Evolutionary conservation across 164 flowering plant genomes (phyloP).

Genomic region (Magnolia sinica): DNA sequence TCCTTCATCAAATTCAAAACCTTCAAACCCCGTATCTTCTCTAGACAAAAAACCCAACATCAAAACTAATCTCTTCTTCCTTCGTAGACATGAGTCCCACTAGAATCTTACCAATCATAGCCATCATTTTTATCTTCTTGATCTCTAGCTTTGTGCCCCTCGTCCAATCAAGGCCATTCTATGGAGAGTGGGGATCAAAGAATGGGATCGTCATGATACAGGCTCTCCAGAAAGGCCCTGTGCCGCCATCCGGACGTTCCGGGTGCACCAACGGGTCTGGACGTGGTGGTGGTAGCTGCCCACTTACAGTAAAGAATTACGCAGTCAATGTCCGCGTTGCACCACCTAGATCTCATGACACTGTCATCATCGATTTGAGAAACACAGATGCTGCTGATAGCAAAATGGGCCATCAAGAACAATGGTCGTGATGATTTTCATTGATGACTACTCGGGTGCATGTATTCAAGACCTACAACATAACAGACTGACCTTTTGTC

Average conservation of each 20-base stretch:
- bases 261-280: not conserved
- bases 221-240: not conserved
- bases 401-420: not conserved
- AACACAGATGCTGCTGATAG: not conserved
- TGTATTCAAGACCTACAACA: no score
- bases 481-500: no score
- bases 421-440: not conserved
- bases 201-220: not conserved
- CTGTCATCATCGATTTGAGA: not conserved
- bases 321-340: not conserved
- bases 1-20: no score
- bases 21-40: no score
- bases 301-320: not conserved
- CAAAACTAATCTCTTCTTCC: no score
- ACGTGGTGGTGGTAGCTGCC: not conserved
- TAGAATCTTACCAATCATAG: not conserved
- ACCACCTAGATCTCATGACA: not conserved
- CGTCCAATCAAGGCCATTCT: not conserved
- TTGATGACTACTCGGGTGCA: no score
- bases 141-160: not conserved
- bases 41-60: no score
- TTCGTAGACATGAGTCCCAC: not conserved
- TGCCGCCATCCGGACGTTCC: not conserved
- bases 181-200: not conserved
- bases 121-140: not conserved